Conservation (phyloP, 768 basidiomycete genomes). For the Dictyophora rubrovolvata region DNA sequence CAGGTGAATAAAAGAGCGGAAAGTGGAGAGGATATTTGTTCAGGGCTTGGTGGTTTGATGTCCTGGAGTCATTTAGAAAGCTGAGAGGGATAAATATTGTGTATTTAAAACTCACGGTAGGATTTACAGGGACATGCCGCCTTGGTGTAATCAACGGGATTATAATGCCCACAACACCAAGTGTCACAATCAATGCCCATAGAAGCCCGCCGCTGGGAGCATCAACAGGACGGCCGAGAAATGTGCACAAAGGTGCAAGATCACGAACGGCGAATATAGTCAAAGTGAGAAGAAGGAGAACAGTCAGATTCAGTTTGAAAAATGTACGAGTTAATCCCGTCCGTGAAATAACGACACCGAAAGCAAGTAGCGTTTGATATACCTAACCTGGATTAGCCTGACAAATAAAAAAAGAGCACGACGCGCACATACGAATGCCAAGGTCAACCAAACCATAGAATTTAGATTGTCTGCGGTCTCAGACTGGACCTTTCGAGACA, state of each 20-base stretch:
- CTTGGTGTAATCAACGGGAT: constrained; percentile 49
- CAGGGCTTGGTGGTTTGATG: constrained; percentile 24
- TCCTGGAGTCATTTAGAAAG: constrained; percentile 22
- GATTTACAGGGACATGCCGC: constrained; percentile 48
- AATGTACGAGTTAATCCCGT: too few relatives aligned
- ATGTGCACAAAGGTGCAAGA: constrained; percentile 40
- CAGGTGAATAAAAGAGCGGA: constrained; percentile 38
- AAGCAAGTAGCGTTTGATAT: too few relatives aligned
- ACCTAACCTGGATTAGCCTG: too few relatives aligned
- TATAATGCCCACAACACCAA: constrained; percentile 34
- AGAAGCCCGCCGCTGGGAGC: constrained; percentile 34
- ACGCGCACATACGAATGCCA: too few relatives aligned
- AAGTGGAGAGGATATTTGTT: constrained; percentile 40
- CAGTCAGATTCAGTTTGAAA: background rate
- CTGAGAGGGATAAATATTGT: background rate
- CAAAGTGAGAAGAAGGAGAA: background rate
- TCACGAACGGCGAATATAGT: background rate
- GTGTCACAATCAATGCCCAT: constrained; percentile 42
- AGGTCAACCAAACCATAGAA: too few relatives aligned
- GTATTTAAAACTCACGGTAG: constrained; percentile 25
- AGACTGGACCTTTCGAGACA: too few relatives aligned
- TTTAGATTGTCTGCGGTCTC: too few relatives aligned
- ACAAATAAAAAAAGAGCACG: too few relatives aligned
- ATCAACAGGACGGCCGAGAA: constrained; percentile 40
- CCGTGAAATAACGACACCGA: too few relatives aligned